Base-by-base conservation (phyloP, 2,329 filamentous ascomycete genomes). In the Aureobasidium sp. region DNA sequence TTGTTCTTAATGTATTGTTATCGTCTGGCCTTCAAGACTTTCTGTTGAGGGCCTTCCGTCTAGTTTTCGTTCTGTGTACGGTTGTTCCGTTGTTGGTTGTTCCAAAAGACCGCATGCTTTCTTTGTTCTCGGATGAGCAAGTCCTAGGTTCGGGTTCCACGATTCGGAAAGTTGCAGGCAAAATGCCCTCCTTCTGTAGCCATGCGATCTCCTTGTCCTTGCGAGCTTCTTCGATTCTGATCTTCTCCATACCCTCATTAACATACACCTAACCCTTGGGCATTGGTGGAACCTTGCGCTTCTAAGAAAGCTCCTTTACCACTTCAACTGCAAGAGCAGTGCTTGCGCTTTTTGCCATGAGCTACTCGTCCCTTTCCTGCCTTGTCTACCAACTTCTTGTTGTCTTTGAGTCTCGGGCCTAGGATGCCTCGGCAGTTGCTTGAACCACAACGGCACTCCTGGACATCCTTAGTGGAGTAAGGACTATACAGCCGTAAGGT, bases 401-500 rank as follows among this genome's bases (percentile, higher is more conserved):
- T 71, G 45, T 79, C 75, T 61, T 76, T 77, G 4, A 74, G 72
- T 48, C 73, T 75, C 12, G 77, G 77, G 14, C 79, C 80, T 29
- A 84, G 70, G 27, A 82, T 72, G 50, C 81, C 80, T 54, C 80
- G 77, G 60, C 81, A 84, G 25, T 74, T 75, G 14, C 70, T 64
- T 6, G 79, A 72, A 30, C 80, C 80, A 61, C 81, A 84, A 47
- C 77, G 75, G 60, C 81, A 84, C 59, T 76, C 67, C 62, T 83
- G 79, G 29, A 81, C 79, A 59, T 82, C 83, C 62, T 80, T 80
- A 57, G 74, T 73, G 10, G 79, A 82, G 63, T 77, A 80, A 8
- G 76, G 77, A 57, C 74, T 77, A 40, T 24, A 38, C 10, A 30
- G 38, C 14, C 35, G 40, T 29, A 19, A 38, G 16, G 16, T 39